These are phyloP conservation scores for Chaetothyriales sp. DNA, from an alignment of 2,329 filamentous ascomycete species.

Conservation along the genomic window DNA sequence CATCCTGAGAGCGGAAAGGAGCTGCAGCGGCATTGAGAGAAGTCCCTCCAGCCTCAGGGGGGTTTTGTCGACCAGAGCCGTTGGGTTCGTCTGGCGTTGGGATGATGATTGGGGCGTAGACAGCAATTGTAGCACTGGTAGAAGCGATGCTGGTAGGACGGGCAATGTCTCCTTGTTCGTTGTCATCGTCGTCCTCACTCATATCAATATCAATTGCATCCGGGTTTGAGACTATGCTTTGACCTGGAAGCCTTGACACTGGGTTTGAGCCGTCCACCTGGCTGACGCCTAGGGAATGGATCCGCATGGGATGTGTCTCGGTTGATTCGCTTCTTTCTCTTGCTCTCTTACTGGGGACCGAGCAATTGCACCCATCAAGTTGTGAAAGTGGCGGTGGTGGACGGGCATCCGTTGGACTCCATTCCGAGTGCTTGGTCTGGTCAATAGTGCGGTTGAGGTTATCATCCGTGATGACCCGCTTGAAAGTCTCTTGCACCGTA, in stretches of 20 bases:
- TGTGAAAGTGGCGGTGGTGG: constrained; percentile 4
- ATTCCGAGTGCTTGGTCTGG: background rate
- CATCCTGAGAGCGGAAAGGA: too few species aligned
- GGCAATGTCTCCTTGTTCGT: background rate
- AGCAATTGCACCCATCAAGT: constrained; percentile 11
- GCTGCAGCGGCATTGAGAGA: background rate
- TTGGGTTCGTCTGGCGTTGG: background rate
- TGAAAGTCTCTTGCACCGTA: constrained; percentile 20
- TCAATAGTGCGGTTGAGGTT: constrained; percentile 5
- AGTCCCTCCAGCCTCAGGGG: background rate
- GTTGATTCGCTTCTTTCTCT: background rate
- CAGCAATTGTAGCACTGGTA: too few species aligned
- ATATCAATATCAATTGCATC: constrained; percentile 37
- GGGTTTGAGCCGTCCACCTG: background rate
- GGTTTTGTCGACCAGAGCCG: too few species aligned
- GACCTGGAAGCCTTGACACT: background rate
- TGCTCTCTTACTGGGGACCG: constrained; percentile 8
- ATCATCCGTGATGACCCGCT: constrained; percentile 19
- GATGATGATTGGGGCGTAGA: background rate
- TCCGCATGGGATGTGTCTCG: background rate
- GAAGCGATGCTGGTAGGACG: background rate
- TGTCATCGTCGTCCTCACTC: constrained; percentile 34
- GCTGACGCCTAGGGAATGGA: background rate
- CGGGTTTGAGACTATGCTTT: constrained; percentile 8
- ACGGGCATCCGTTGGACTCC: background rate